A percentile compares a stretch with the other conserved stretches of the same genome.
These are phyloP conservation scores for Psilocybe tampanensis DNA, from an alignment of 768 basidiomycete genomes.

Conservation along the genomic window DNA sequence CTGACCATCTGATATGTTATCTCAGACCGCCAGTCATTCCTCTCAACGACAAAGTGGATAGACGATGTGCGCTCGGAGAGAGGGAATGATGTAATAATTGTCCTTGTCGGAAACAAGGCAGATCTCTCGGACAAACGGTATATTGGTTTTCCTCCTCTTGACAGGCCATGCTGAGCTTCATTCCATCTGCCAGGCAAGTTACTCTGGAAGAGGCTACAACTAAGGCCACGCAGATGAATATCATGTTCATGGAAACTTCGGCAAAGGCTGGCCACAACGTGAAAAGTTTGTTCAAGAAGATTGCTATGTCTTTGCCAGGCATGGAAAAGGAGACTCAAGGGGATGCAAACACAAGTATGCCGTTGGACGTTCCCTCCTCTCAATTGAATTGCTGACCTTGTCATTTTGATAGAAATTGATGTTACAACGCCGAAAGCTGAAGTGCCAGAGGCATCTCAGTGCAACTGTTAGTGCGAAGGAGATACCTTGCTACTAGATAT, in stretches of 20 bases:
- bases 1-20: neutral
- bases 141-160: neutral
- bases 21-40: constrained; percentile 93
- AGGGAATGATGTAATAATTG: constrained; percentile 97
- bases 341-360: constrained; percentile 57
- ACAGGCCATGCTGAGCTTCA: neutral
- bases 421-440: constrained; percentile 74
- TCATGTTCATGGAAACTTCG: constrained; percentile 99
- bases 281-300: constrained; percentile 99
- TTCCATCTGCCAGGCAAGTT: constrained; percentile 76
- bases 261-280: constrained; percentile 99
- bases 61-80: constrained; percentile 98
- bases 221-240: constrained; percentile 85
- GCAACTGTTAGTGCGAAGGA: constrained; percentile 62
- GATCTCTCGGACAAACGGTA: constrained; percentile 98
- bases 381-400: constrained; percentile 7
- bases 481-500: constrained; percentile 10
- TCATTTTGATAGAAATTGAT: constrained; percentile 73
- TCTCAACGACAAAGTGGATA: constrained; percentile 99
- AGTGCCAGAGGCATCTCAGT: constrained; percentile 86
- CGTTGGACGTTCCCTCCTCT: constrained; percentile 8
- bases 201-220: constrained; percentile 95
- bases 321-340: constrained; percentile 82
- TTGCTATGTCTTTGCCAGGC: constrained; percentile 96
- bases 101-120: constrained; percentile 98